Evolutionary conservation across 805 yeast species (phyloP).

Genomic region (Cyberlindnera bimundalis): DNA sequence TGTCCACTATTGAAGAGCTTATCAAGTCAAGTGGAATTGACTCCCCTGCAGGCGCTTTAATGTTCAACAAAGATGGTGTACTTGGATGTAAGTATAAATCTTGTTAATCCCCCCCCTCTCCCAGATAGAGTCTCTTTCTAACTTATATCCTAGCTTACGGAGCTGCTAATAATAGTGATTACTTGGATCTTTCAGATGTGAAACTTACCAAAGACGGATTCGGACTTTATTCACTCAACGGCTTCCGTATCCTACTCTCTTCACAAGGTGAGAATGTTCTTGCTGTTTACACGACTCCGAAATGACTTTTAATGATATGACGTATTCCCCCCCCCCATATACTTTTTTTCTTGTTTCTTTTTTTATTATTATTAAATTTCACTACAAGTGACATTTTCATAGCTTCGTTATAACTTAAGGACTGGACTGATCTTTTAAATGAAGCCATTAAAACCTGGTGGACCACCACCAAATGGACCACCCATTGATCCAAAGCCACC

Average conservation of each 20-base stretch:
- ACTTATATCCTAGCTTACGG: slow-evolving; percentile 10
- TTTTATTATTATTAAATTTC: no score
- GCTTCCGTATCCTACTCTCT: slow-evolving; percentile 11
- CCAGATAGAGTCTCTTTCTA: neutral
- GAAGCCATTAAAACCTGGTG: slow-evolving; percentile 11
- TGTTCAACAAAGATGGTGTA: slow-evolving; percentile 18
- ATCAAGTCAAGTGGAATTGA: slow-evolving; percentile 15
- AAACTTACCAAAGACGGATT: slow-evolving; percentile 19
- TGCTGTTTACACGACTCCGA: slow-evolving; percentile 14
- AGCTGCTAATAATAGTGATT: slow-evolving; percentile 12
- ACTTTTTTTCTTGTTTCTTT: no score
- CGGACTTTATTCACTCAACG: slow-evolving; percentile 15
- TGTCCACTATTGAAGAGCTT: slow-evolving; percentile 9
- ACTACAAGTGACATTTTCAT: neutral
- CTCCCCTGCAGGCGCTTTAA: slow-evolving; percentile 15
- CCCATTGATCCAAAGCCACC: slow-evolving; percentile 5
- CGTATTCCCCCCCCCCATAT: neutral
- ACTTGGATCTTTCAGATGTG: slow-evolving; percentile 11
- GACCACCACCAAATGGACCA: slow-evolving; percentile 12
- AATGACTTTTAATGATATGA: neutral
- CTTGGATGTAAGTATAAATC: slow-evolving; percentile 14
- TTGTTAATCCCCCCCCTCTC: neutral
- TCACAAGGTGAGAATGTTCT: slow-evolving; percentile 13
- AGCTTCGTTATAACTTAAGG: neutral
- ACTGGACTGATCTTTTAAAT: slow-evolving; percentile 3